phyloP scores from a whole-genome alignment of 2,329 filamentous ascomycete species.

The Colletotrichum sp. region DNA sequence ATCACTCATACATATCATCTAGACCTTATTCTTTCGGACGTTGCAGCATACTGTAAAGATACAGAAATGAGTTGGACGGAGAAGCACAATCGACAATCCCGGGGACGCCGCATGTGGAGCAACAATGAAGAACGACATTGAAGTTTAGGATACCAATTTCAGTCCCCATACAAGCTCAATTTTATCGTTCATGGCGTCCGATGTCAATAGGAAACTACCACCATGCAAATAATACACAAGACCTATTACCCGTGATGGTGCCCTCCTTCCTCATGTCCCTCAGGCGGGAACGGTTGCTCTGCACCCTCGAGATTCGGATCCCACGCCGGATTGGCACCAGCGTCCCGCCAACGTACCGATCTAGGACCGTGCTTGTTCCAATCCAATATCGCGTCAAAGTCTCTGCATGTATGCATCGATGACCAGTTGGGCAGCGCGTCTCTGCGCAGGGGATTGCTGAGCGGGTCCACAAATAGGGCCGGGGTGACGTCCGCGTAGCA shows the following conservation, averaged over 20 bases:
- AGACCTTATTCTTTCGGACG: too few species aligned
- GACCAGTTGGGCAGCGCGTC: constrained; percentile 15
- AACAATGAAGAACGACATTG: too few species aligned
- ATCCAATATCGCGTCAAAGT: constrained; percentile 12
- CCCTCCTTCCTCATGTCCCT: neutral
- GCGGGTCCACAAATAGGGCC: constrained; percentile 9
- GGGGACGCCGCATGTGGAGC: too few species aligned
- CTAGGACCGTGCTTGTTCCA: constrained; percentile 13
- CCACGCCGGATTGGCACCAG: constrained; percentile 11
- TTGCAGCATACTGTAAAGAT: too few species aligned
- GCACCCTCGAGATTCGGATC: neutral
- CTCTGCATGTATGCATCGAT: constrained; percentile 11
- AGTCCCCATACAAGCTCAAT: neutral
- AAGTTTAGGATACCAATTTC: neutral
- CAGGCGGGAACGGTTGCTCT: constrained; percentile 1
- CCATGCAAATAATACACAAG: neutral
- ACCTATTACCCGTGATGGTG: neutral
- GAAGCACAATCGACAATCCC: too few species aligned
- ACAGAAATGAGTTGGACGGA: neutral
- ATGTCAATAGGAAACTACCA: too few species aligned
- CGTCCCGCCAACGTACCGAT: constrained; percentile 14
- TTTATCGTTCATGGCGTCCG: neutral
- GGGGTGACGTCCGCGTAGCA: constrained; percentile 12
- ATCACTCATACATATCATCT: too few species aligned
- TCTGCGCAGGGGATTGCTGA: neutral